Evolutionary conservation across 495 filamentous ascomycete species (phyloP), one percentile per base, ranked within the genome.

Genomic region (Tuber aestivum): DNA sequence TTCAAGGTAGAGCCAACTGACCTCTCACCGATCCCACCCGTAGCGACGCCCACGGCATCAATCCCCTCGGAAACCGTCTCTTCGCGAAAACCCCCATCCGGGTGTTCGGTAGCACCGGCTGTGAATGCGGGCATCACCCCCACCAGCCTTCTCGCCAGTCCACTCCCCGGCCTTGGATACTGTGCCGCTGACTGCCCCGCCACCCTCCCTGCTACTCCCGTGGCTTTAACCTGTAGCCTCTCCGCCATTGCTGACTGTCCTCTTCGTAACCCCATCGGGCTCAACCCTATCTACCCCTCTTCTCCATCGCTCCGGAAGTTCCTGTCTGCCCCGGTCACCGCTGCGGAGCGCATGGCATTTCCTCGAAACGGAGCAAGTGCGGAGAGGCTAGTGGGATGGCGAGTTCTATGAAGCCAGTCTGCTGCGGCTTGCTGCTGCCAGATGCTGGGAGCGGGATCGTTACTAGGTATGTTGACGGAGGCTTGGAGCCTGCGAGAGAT

Each of bases 101-200:
- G 16, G 68, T 41, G 20, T 41, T 73, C 27, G 37, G 70, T 38
- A 2, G 45, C 56, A 50, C 41, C 38, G 0, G 20, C 23, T 14
- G 44, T 41, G 14, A 50, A 12, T 32, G 35, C 7, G 32, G 27
- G 14, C n/a, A 50, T 6, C 56, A 41, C 40, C 1, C 1, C 65
- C 4, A 5, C 71, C 65, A 42, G 72, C 27, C 38, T 79, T 81
- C 56, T 45, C 76, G 38, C 80, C 74, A 35, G 76, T 70, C 76
- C 79, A 81, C 44, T 61, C 72, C 27, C 80, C 79, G 35, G 73
- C 76, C 21, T 42, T 70, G 32, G 76, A 75, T 12, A 72, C 73
- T 37, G 74, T 79, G 42, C 74, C 48, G 40, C 72, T 72, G 10
- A 78, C 79, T 38, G 76, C 76, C n/a, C 42, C 75, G 0, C 70